These are phyloP conservation scores for Monilinia polystroma DNA, from an alignment of 2,329 filamentous ascomycete species.

Conservation along the genomic window DNA sequence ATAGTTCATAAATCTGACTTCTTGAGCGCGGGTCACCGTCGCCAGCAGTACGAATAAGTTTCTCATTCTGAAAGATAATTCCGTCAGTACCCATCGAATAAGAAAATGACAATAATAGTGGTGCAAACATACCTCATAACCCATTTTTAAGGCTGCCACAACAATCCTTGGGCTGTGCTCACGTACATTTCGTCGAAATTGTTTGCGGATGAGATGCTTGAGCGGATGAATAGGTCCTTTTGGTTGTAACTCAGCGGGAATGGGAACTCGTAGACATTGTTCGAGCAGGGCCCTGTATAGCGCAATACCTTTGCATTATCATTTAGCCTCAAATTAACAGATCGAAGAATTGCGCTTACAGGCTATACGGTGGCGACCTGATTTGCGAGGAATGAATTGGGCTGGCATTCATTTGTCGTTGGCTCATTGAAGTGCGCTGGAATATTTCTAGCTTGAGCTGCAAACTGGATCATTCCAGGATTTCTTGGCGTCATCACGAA, in stretches of 20 bases:
- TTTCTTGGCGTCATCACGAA: background rate
- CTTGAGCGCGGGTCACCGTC: constrained; percentile 30
- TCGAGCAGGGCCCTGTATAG: constrained; percentile 70
- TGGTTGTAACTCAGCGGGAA: constrained; percentile 49
- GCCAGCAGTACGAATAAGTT: constrained; percentile 35
- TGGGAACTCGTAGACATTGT: constrained; percentile 52
- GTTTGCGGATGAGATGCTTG: constrained; percentile 56
- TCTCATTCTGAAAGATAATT: constrained; percentile 29
- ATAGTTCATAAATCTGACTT: constrained; percentile 39
- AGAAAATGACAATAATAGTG: background rate
- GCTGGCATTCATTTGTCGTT: constrained; percentile 45
- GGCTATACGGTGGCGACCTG: constrained; percentile 52
- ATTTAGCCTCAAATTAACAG: background rate
- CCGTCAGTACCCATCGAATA: background rate
- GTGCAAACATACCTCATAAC: constrained; percentile 57
- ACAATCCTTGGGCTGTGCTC: constrained; percentile 61
- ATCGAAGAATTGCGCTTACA: constrained; percentile 40
- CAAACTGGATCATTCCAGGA: background rate
- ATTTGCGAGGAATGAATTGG: constrained; percentile 47
- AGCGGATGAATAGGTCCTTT: constrained; percentile 46
- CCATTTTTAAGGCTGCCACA: constrained; percentile 60
- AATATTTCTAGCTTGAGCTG: background rate
- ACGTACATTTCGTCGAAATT: constrained; percentile 60
- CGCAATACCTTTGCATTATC: constrained; percentile 55
- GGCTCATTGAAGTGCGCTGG: constrained; percentile 9